Evolutionary conservation across 1,284 basidiomycete genomes (phyloP), one percentile per base, ranked within the genome.

Genomic region (Thecaphora thlaspeos): DNA sequence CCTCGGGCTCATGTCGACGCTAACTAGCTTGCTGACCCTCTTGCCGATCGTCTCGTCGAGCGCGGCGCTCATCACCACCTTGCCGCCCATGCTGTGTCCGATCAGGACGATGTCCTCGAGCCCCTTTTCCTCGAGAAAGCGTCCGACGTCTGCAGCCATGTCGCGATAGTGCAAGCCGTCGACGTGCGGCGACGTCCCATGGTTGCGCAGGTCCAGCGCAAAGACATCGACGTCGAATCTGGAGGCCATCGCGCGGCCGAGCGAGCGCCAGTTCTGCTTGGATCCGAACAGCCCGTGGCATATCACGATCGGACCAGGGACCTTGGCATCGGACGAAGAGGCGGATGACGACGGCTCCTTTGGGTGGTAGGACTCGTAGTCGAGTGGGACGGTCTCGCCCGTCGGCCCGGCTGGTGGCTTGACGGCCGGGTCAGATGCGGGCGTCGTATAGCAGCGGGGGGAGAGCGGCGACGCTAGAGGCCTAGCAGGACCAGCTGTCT

Each of bases 21-120:
- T 83, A 46, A 92, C 82, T n/a, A 92, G 82, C 37, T 85, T 81
- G 14, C 82, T 79, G 17, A 93, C 36, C 7, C 26, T 5, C 11
- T 28, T 28, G 7, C 26, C 26, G 50, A 49, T 44, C 38, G 51
- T 26, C 17, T 77, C 2, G 81, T 78, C 42, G 78, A 80, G 17
- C 0, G 90, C 89, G 26, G 89, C 79, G 1, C 86, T 76, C 88
- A 90, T 90, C 0, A 87, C 88, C 1, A 86, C 88, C 78, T 93
- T 93, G 14, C 91, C 91, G 52, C 91, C 90, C 88, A 92, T 90
- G 2, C 89, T 91, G 71, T 91, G 90, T 0, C 90, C 91, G 8
- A 91, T 80, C 2, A 92, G 81, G 0, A 85, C 83, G 22, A 89
- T 81, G n/a, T 87, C 66, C 11, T 55, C 60, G 9, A 83, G 70